Evolutionary conservation across 2,329 filamentous ascomycete species (phyloP), one percentile per base, ranked within the genome.

Genomic region (Tolypocladium guangdongense): DNA sequence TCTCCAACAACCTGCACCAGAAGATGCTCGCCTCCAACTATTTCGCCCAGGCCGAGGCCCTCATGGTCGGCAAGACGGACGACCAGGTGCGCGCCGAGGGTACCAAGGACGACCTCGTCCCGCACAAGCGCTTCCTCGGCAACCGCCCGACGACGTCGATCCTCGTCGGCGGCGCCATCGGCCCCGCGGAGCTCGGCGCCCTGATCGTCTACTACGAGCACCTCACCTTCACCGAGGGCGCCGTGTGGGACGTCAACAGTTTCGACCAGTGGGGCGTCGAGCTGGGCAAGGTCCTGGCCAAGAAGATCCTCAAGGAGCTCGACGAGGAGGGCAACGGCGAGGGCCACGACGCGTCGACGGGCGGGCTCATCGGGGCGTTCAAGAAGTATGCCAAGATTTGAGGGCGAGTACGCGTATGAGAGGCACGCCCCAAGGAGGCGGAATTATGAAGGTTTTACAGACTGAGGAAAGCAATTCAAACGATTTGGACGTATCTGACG

Each of bases 181-280:
- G 93, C 20, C 93, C 93, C 10, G 89, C 86, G 45, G 90, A 95
- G 64, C 82, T 99, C 49, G 93, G 93, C 67, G 92, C 93, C 4
- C 75, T 99, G 63, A 99, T 99, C 64, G 92, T 90, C 60, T 99
- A 97, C 81, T 99, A 99, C 74, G 93, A 99, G 80, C 93, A 99
- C 75, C 76, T 97, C 57, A 97, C 93, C 54, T 99, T 99, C 73
- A 95, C 89, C 38, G 93, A 99, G 76, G 93, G 93, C 64, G 92
- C 91, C 51, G 80, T 99, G 69, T 99, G 93, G 93, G 95, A 97
- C 76, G 96, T 99, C 79, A 99, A 99, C 83, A 90, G 86, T 66
- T 99, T 97, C 68, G 93, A 99, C 76, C 93, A 99, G 79, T 99
- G 93, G 93, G 93, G 93, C 74, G 93, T 99, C 46, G 93, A 99